Conservation (phyloP, 176 grass and related monocot genomes). For the Musa beccarii region DNA sequence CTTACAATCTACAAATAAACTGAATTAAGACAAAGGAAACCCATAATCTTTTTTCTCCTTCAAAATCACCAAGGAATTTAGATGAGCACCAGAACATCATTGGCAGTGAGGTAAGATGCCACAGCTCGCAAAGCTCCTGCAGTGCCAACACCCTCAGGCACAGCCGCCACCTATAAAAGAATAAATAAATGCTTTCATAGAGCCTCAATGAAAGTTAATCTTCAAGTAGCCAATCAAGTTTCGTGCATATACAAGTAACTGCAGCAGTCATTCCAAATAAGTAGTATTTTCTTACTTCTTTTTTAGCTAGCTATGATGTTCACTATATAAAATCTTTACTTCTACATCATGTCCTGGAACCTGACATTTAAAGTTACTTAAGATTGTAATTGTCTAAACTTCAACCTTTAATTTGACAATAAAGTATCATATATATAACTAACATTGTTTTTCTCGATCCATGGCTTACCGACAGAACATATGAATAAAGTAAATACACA, state of each 20-base stretch:
- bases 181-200: conserved; percentile 19
- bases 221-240: background rate
- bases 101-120: conserved; percentile 51
- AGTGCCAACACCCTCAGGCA: conserved; percentile 79
- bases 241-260: no score
- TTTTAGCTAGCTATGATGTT: background rate
- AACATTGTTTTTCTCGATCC: background rate
- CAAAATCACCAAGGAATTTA: background rate
- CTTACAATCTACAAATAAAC: conserved; percentile 60
- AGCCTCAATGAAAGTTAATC: background rate
- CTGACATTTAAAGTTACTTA: background rate
- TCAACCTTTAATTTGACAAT: no score
- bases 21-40: background rate
- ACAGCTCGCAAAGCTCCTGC: conserved; percentile 74
- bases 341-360: background rate
- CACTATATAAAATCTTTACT: background rate
- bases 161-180: conserved; percentile 52
- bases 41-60: background rate
- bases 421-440: background rate
- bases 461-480: no score
- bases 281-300: background rate
- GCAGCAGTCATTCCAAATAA: background rate
- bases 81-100: conserved; percentile 83
- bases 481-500: background rate
- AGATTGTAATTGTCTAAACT: background rate